phyloP scores from a whole-genome alignment of 192 early-diverging fungal species.

The Piromyces finnis region DNA sequence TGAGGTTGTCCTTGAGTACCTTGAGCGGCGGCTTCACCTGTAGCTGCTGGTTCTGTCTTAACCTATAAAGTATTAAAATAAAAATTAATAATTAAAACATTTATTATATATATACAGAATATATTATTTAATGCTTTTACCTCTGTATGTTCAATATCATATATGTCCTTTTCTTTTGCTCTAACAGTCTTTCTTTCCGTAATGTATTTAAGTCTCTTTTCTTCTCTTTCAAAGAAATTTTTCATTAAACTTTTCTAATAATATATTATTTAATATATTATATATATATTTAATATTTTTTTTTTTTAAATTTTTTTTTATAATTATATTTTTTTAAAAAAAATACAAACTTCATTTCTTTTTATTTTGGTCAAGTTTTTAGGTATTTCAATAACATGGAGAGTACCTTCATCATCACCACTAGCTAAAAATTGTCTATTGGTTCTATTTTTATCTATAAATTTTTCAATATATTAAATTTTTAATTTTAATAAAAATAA shows the following conservation, averaged over 20 bases:
- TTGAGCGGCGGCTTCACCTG: background rate
- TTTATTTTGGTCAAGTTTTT: conserved; percentile 20
- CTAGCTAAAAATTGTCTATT: conserved; percentile 33
- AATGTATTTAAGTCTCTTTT: conserved; percentile 17
- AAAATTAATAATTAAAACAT: background rate
- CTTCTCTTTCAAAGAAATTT: conserved; percentile 34
- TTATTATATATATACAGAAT: background rate
- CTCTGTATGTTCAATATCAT: conserved; percentile 19
- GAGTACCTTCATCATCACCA: conserved; percentile 42
- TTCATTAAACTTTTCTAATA: conserved; percentile 20
- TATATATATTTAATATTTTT: background rate
- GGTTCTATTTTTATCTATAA: conserved; percentile 5
- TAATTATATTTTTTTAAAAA: background rate
- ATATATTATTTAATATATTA: background rate
- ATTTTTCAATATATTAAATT: background rate
- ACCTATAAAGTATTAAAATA: background rate
- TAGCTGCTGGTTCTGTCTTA: background rate
- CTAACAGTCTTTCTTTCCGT: conserved; percentile 19
- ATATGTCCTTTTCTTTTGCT: conserved; percentile 12
- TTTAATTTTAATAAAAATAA: background rate
- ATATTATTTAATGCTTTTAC: background rate
- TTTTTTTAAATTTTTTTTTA: background rate
- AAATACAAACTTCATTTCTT: conserved; percentile 35
- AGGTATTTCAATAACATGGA: conserved; percentile 43
- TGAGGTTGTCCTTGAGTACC: background rate